These are phyloP conservation scores for Tricholoma furcatifolium DNA, from an alignment of 768 basidiomycete genomes.

Conservation along the genomic window DNA sequence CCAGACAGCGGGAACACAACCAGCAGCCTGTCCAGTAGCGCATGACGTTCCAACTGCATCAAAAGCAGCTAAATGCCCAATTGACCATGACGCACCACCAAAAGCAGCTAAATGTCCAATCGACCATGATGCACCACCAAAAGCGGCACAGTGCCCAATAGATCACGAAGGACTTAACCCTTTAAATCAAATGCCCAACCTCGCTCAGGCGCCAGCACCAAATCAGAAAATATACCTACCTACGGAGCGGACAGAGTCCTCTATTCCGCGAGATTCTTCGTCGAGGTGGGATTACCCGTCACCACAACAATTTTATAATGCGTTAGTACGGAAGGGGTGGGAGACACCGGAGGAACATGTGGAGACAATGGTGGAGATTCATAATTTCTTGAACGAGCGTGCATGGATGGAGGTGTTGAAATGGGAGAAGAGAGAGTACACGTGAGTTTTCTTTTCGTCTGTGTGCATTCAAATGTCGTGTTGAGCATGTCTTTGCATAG, in stretches of 20 bases:
- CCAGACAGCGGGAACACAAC: too few species aligned
- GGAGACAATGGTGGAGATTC: conserved; percentile 96
- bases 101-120: conserved; percentile 40
- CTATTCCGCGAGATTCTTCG: conserved; percentile 72
- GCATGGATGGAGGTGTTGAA: conserved; percentile 94
- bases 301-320: conserved; percentile 88
- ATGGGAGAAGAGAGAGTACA: conserved; percentile 78
- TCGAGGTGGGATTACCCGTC: conserved; percentile 92
- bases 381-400: conserved; percentile 96
- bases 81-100: conserved; percentile 35
- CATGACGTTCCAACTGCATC: conserved; percentile 14
- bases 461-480: background rate
- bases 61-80: conserved; percentile 37
- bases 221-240: conserved; percentile 63
- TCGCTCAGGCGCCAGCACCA: conserved; percentile 66
- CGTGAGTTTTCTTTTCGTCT: conserved; percentile 42
- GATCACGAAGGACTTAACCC: conserved; percentile 61
- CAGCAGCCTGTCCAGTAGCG: too few species aligned
- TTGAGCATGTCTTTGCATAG: conserved; percentile 32
- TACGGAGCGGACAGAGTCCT: conserved; percentile 71
- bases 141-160: conserved; percentile 58
- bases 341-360: conserved; percentile 96
- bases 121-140: conserved; percentile 32
- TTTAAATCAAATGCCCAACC: conserved; percentile 87
- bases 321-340: conserved; percentile 93